Conservation (phyloP, 2,329 filamentous ascomycete genomes). For the Hypoxylon sp. region DNA sequence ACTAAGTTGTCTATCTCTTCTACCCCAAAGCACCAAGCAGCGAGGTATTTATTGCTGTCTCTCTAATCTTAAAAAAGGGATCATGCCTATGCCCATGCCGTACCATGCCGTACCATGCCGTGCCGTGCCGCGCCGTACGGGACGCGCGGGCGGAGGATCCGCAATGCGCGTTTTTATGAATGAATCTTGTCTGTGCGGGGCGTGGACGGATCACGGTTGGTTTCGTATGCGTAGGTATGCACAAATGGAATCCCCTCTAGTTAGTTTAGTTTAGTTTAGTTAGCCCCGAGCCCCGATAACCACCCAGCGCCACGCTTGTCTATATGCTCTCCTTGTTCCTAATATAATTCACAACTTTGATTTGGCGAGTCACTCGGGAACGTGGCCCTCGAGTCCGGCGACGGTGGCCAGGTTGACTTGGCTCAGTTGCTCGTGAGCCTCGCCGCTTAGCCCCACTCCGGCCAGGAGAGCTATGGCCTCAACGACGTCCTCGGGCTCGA, state of each 20-base stretch:
- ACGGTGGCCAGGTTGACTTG: constrained; percentile 71
- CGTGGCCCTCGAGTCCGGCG: constrained; percentile 67
- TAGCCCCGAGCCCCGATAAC: constrained; percentile 23
- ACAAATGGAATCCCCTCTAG: constrained; percentile 32
- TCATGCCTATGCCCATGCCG: background rate
- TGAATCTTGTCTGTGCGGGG: constrained; percentile 2
- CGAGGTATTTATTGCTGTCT: background rate
- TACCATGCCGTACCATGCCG: background rate
- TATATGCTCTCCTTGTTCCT: constrained; percentile 29
- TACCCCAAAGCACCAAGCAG: no score
- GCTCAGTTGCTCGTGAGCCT: constrained; percentile 60
- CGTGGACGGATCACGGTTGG: constrained; percentile 7
- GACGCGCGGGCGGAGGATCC: background rate
- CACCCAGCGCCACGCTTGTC: constrained; percentile 42
- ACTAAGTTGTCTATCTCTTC: constrained; percentile 14
- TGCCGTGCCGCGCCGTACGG: background rate
- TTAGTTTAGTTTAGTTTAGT: no score
- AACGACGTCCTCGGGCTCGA: constrained; percentile 91
- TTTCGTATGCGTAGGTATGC: constrained; percentile 20
- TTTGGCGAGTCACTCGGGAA: constrained; percentile 59
- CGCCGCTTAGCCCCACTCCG: constrained; percentile 59
- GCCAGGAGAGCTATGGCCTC: constrained; percentile 73
- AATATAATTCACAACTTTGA: constrained; percentile 39
- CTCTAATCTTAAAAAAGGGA: constrained; percentile 14
- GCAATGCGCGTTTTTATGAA: constrained; percentile 18